Conservation (phyloP, 352 stramenopile genomes). For the Phytophthora tentaculata region DNA sequence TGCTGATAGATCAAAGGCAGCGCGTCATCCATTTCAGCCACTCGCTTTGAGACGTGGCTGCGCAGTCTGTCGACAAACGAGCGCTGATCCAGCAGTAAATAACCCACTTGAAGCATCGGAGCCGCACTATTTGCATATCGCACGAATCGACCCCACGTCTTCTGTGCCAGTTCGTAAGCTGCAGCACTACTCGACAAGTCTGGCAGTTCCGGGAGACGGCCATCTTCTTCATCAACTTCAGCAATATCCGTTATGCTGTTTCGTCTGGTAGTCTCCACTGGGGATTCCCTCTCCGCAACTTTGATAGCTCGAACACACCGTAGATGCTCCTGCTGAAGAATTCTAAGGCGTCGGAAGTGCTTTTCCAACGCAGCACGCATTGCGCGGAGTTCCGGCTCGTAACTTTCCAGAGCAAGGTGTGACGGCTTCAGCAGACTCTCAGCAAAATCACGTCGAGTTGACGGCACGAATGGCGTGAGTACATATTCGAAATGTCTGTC, state of each 20-base stretch:
- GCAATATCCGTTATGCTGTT: background rate
- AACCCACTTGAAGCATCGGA: constrained; percentile 52
- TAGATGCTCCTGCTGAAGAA: constrained; percentile 43
- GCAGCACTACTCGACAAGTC: constrained; percentile 34
- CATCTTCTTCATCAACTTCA: constrained; percentile 19
- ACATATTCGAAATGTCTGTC: constrained; percentile 39
- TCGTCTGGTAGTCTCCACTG: constrained; percentile 4
- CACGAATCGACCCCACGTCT: constrained; percentile 46
- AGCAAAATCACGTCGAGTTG: constrained; percentile 28
- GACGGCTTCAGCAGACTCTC: constrained; percentile 38
- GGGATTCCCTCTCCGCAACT: constrained; percentile 33
- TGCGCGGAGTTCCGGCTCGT: constrained; percentile 19
- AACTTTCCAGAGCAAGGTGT: constrained; percentile 29
- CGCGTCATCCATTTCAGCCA: constrained; percentile 48
- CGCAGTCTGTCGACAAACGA: constrained; percentile 44
- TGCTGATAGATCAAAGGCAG: constrained; percentile 61
- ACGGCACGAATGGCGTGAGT: constrained; percentile 49
- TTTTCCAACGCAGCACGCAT: constrained; percentile 40
- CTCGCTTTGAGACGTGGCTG: constrained; percentile 34
- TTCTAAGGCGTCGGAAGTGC: constrained; percentile 41
- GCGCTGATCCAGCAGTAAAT: constrained; percentile 62
- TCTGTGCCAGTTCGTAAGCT: constrained; percentile 50
- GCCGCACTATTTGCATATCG: constrained; percentile 40
- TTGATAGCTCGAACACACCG: constrained; percentile 40
- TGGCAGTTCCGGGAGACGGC: constrained; percentile 19